Conservation (phyloP, 225 moss, liverwort and hornwort species). For the Physcomitrellopsis africana region DNA sequence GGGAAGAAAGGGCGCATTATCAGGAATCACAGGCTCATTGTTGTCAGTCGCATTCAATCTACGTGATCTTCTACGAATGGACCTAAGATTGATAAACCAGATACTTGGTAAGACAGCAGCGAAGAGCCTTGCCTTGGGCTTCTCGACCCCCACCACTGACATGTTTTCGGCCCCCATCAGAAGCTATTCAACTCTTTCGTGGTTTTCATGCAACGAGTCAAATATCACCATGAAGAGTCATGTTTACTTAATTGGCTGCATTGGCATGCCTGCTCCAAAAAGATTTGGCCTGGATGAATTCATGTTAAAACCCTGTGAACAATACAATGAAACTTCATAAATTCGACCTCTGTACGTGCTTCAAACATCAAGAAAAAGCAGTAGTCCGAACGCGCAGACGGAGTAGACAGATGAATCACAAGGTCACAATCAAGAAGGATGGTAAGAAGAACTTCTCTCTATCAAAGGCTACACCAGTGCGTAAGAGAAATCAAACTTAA, state of each 20-base stretch:
- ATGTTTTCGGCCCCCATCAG: neutral
- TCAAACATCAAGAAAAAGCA: neutral
- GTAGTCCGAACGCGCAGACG: too few species aligned
- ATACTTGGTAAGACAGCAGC: constrained; percentile 22
- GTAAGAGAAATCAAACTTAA: neutral
- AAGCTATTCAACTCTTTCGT: neutral
- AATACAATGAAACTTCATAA: neutral
- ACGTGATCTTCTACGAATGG: constrained; percentile 21
- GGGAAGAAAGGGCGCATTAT: constrained; percentile 28
- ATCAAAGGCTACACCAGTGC: neutral
- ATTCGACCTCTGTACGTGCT: neutral
- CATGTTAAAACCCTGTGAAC: constrained; percentile 8
- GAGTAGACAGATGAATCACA: neutral
- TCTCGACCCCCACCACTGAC: constrained; percentile 8
- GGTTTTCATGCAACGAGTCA: neutral
- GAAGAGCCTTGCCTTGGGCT: constrained; percentile 22
- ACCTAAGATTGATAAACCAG: constrained; percentile 30
- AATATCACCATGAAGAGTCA: neutral
- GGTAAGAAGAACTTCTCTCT: neutral
- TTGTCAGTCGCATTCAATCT: neutral
- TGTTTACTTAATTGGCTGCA: neutral
- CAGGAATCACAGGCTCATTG: constrained; percentile 21
- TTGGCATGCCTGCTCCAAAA: neutral
- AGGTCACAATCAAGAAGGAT: neutral
- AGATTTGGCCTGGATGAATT: neutral